Evolutionary conservation across 1,284 basidiomycete species (phyloP).

Genomic region (Ceratobasidium sp.): DNA sequence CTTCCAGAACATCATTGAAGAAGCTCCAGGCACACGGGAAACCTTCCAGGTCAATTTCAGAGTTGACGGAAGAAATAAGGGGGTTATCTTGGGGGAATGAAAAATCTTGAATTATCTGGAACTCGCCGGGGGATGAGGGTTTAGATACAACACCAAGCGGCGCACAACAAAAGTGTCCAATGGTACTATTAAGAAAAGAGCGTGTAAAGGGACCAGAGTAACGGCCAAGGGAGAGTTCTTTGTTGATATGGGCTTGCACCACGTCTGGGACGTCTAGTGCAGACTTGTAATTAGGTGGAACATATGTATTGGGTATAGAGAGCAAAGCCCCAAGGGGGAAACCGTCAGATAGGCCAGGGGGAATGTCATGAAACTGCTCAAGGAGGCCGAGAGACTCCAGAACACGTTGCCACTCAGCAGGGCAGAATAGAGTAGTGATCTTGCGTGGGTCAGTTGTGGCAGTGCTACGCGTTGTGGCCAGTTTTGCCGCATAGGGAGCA

Average conservation of each 20-base stretch:
- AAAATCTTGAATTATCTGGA: neutral
- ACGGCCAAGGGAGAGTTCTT: neutral
- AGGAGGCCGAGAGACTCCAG: neutral
- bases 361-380: neutral
- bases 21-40: conserved; percentile 59
- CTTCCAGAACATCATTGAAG: conserved; percentile 50
- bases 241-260: neutral
- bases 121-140: neutral
- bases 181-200: neutral
- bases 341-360: neutral
- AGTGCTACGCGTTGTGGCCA: neutral
- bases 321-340: neutral
- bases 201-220: neutral
- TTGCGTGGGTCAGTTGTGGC: neutral
- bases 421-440: neutral
- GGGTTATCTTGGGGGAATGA: neutral
- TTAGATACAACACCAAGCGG: neutral
- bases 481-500: neutral
- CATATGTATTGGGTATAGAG: neutral
- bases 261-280: neutral
- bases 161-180: neutral
- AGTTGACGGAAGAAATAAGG: conserved; percentile 51
- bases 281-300: neutral
- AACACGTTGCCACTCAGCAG: neutral
- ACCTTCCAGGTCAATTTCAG: conserved; percentile 50